Base-by-base conservation (phyloP, 129 eudicot genomes). In the Scalesia atractyloides region DNA sequence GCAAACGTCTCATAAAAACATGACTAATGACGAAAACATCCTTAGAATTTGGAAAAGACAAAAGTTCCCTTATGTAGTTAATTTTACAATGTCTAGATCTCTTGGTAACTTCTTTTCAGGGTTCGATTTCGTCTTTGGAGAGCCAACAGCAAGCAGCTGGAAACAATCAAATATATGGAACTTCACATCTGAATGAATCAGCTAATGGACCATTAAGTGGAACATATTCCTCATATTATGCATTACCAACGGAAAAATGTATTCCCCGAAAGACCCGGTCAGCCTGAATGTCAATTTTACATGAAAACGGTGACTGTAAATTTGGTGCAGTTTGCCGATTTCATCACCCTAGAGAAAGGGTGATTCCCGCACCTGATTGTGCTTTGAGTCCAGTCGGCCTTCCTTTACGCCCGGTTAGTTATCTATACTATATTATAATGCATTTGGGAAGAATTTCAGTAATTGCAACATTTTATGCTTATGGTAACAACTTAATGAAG, bases 251-350 rank as follows among this genome's bases (percentile, higher is more conserved):
- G 46, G 97, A 90, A 34, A 34, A 88, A 85, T 80, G 86, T 94
- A 33, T 94, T 90, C 73, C 99, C 99, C n/a, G 99, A 94, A 83
- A 88, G 99, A 62, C 97, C 94, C 9, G 99, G 99, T 51, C 97
- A 88, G 72, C 94, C 97, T 20, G 99, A 94, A 53, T 94, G 99
- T 82, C 96, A 90, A 72, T 94, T 90, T 80, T 94, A 94, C 77
- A 84, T 94, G 88, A 94, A 94, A 79, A 94, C n/a, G 99, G 99
- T 66, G 99, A 94, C 85, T 94, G 99, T 76, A 94, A 94, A 72
- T 94, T 90, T 80, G 99, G 99, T 77, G 93, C 96, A 36, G 97
- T 90, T 65, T 94, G 99, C 63, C 85, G 91, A 69, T 94, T 90
- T 79, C 99, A 94, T 78, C 99, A 94, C 74, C 99, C 99, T 3